Evolutionary conservation across 2,329 filamentous ascomycete species (phyloP).

Genomic region (Hypoxylon sp.): DNA sequence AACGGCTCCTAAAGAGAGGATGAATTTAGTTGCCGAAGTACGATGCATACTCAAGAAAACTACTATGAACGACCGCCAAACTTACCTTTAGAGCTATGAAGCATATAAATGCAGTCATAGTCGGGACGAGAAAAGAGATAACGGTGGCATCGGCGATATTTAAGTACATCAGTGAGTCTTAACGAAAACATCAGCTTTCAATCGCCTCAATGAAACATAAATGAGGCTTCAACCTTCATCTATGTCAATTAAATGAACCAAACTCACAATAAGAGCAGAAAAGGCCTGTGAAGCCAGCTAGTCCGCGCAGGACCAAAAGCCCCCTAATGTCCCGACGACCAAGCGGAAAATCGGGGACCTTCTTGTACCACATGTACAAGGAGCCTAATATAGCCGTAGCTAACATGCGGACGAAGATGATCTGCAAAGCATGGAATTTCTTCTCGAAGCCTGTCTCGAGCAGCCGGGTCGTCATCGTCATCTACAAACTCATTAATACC

Average conservation of each 20-base stretch:
- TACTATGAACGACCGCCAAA: not conserved
- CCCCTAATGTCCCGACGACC: conserved; percentile 74
- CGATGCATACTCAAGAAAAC: not conserved
- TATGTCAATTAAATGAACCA: not conserved
- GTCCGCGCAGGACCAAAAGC: conserved; percentile 74
- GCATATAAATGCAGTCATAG: conserved; percentile 76
- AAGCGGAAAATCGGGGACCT: conserved; percentile 74
- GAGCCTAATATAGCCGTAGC: conserved; percentile 57
- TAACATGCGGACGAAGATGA: conserved; percentile 62
- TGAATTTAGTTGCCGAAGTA: conserved; percentile 57
- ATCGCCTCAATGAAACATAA: not conserved
- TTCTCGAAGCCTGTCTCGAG: conserved; percentile 60
- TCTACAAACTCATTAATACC: conserved; percentile 25
- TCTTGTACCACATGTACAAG: conserved; percentile 59
- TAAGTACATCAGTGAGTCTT: conserved; percentile 72
- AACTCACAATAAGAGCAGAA: conserved; percentile 68
- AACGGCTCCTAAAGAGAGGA: conserved; percentile 75
- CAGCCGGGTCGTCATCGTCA: conserved; percentile 33
- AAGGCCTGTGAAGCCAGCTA: conserved; percentile 75
- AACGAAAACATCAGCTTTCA: conserved; percentile 53
- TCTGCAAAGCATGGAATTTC: conserved; percentile 60
- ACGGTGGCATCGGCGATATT: conserved; percentile 84
- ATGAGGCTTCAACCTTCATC: not conserved
- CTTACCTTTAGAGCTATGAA: conserved; percentile 64
- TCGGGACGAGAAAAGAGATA: conserved; percentile 83